These are phyloP conservation scores for Ophiostoma australiae DNA, from an alignment of 2,329 filamentous ascomycete genomes.

Conservation along the genomic window DNA sequence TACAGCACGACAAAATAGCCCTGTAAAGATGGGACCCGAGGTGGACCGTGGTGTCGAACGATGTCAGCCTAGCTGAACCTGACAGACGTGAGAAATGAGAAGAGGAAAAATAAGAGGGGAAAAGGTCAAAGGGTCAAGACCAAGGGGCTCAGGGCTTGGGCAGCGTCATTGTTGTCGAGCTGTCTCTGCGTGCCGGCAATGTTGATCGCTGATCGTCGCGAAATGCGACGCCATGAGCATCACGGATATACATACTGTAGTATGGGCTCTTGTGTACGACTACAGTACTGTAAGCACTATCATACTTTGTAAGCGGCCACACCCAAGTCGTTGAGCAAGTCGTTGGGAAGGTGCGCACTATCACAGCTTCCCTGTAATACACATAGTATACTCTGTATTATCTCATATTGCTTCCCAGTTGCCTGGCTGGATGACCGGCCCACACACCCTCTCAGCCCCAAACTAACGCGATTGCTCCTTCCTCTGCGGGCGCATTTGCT, in stretches of 20 bases:
- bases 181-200: neutral
- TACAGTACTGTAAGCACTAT: too few species aligned
- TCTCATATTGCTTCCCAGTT: neutral
- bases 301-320: slow-evolving; percentile 2
- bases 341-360: neutral
- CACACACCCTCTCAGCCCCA: neutral
- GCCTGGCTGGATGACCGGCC: slow-evolving; percentile 1
- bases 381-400: too few species aligned
- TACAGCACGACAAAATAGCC: slow-evolving; percentile 5
- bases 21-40: slow-evolving; percentile 8
- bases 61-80: neutral
- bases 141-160: neutral
- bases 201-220: slow-evolving; percentile 5
- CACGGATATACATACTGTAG: neutral
- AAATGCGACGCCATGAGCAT: neutral
- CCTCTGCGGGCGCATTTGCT: neutral
- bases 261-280: neutral
- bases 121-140: neutral
- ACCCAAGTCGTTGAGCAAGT: neutral
- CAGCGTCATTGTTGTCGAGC: neutral
- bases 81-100: neutral
- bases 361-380: neutral
- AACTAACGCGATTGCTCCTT: slow-evolving; percentile 2
- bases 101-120: neutral
- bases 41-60: neutral